Conservation (phyloP, 2,329 filamentous ascomycete species). For the Fusarium heterosporum region DNA sequence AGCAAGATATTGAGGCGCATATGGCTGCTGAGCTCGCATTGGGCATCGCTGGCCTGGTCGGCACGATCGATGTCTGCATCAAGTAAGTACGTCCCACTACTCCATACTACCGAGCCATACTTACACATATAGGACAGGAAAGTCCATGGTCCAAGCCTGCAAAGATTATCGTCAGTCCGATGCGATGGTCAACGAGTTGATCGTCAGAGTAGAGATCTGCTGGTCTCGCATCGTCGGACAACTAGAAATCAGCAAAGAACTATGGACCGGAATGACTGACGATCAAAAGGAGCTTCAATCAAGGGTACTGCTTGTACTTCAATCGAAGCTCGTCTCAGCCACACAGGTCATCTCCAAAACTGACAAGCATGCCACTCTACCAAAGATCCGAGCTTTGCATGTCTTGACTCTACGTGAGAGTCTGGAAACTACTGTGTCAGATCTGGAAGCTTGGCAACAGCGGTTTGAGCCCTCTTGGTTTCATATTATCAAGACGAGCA, state of each 20-base stretch:
- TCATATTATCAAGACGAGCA: background rate
- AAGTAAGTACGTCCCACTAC: background rate
- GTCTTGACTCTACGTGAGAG: background rate
- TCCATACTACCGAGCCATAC: too few species aligned
- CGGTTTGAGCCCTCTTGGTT: constrained; percentile 12
- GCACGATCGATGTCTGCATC: constrained; percentile 1
- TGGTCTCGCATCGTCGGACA: constrained; percentile 1
- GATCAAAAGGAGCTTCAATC: background rate
- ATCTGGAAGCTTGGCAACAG: constrained; percentile 7
- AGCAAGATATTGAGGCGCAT: too few species aligned
- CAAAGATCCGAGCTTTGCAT: background rate
- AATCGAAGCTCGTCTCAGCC: background rate
- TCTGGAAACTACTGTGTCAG: background rate
- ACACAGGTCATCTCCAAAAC: background rate
- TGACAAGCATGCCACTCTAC: background rate
- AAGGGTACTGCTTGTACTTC: background rate
- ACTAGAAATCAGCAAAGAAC: background rate
- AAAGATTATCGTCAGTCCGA: background rate
- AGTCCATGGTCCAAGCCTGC: background rate
- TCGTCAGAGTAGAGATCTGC: constrained; percentile 1
- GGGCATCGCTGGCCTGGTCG: background rate
- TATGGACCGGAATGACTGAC: background rate
- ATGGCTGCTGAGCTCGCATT: background rate
- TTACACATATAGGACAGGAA: background rate
- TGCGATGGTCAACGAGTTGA: background rate